Conservation (phyloP, 768 basidiomycete genomes). For the Pisolithus albus region DNA sequence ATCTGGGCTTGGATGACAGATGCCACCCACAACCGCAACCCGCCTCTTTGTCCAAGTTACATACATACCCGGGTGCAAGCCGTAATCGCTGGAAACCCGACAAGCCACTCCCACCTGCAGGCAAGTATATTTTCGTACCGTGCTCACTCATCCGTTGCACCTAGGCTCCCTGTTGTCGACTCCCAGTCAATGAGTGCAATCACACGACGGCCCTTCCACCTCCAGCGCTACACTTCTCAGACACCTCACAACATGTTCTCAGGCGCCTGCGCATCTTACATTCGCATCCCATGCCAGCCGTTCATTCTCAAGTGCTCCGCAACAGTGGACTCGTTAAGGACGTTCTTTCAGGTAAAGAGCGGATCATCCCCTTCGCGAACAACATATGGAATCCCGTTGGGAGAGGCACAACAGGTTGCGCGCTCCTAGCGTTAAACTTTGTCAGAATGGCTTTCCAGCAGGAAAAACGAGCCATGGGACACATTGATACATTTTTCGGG, state of each 20-base stretch:
- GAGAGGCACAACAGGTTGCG: conserved; percentile 40
- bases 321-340: conserved; percentile 11
- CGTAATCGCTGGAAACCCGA: no score
- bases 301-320: conserved; percentile 11
- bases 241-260: not conserved
- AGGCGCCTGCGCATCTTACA: not conserved
- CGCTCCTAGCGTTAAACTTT: conserved; percentile 58
- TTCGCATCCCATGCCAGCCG: conserved; percentile 8
- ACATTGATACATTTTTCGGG: conserved; percentile 8
- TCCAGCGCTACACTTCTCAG: not conserved
- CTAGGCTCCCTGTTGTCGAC: no score
- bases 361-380: conserved; percentile 39
- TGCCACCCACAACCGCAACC: no score
- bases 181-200: no score
- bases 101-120: no score
- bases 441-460: conserved; percentile 40
- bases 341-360: conserved; percentile 28
- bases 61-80: no score
- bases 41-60: no score
- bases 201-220: not conserved
- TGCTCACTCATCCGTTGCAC: not conserved
- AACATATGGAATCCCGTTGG: conserved; percentile 44
- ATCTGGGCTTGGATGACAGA: no score
- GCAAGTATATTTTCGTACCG: no score
- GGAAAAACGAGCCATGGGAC: conserved; percentile 4